A percentile compares a stretch with the other conserved stretches of the same genome.
Evolutionary conservation across 2,329 filamentous ascomycete species (phyloP).

Genomic region (Xylariales sp.): DNA sequence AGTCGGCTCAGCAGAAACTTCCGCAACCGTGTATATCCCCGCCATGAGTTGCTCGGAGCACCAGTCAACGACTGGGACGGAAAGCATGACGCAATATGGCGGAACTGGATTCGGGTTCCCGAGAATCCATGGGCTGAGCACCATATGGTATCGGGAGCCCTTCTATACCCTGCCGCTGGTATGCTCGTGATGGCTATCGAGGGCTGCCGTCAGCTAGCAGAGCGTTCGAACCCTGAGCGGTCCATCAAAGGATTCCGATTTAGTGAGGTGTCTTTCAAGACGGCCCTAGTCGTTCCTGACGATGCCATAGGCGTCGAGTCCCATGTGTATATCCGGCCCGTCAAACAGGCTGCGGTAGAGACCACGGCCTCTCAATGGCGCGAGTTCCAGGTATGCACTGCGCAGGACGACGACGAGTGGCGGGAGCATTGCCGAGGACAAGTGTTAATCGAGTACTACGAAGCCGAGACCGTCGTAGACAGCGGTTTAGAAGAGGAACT

Average conservation of each 20-base stretch:
- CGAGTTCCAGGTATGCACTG: slow-evolving; percentile 32
- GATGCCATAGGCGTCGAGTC: slow-evolving; percentile 32
- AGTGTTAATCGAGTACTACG: slow-evolving; percentile 29
- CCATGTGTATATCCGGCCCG: slow-evolving; percentile 31
- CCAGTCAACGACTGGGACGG: slow-evolving; percentile 38
- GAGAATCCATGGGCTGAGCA: slow-evolving; percentile 47
- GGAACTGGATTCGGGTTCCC: slow-evolving; percentile 38
- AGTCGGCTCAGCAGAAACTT: slow-evolving; percentile 37
- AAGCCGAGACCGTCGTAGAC: slow-evolving; percentile 18
- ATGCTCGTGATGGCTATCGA: slow-evolving; percentile 47
- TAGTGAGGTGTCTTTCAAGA: slow-evolving; percentile 34
- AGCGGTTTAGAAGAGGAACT: slow-evolving; percentile 20
- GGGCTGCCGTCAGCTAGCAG: slow-evolving; percentile 39
- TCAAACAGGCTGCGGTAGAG: slow-evolving; percentile 24
- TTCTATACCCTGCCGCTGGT: slow-evolving; percentile 47
- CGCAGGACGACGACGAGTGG: slow-evolving; percentile 30
- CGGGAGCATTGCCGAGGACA: slow-evolving; percentile 29
- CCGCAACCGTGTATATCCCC: slow-evolving; percentile 35
- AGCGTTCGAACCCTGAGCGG: slow-evolving; percentile 21
- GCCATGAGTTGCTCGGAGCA: slow-evolving; percentile 43
- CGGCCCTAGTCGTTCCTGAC: slow-evolving; percentile 31
- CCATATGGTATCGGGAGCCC: slow-evolving; percentile 41
- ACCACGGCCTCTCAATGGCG: slow-evolving; percentile 22
- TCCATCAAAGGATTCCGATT: slow-evolving; percentile 32
- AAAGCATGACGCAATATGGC: slow-evolving; percentile 42